Evolutionary conservation across 768 basidiomycete genomes (phyloP).

Genomic region (Roridomyces roridus): DNA sequence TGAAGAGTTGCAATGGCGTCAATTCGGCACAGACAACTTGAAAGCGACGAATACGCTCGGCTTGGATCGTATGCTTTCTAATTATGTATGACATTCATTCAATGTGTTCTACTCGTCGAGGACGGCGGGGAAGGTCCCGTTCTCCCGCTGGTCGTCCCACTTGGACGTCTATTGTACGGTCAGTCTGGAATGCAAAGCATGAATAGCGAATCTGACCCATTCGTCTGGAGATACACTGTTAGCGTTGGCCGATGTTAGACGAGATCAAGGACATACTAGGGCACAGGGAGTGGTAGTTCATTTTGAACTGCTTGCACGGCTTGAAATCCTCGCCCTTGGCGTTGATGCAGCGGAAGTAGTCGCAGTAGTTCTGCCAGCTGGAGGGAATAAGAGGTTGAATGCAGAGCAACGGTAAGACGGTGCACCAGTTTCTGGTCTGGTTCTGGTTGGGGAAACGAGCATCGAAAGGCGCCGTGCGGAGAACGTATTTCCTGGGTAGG

Average conservation of each 20-base stretch:
- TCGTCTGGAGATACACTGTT: conserved; percentile 62
- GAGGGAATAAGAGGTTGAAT: not conserved
- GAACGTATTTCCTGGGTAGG: conserved; percentile 73
- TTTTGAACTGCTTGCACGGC: conserved; percentile 99
- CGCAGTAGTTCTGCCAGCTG: conserved; percentile 95
- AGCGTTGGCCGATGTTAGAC: conserved; percentile 8
- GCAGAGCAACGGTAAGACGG: conserved; percentile 3
- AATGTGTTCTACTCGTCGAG: conserved; percentile 62
- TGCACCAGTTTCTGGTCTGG: conserved; percentile 96
- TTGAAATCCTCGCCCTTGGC: conserved; percentile 98
- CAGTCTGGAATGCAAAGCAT: not conserved
- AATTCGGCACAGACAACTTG: too few relatives aligned
- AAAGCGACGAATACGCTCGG: not conserved
- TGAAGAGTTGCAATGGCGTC: conserved; percentile 57
- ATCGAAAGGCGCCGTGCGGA: conserved; percentile 97
- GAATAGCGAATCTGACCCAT: conserved; percentile 67
- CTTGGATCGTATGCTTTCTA: too few relatives aligned
- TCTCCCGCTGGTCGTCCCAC: conserved; percentile 96
- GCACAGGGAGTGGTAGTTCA: conserved; percentile 94
- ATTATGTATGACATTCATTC: too few relatives aligned
- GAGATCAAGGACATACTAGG: conserved; percentile 75
- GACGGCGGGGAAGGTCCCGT: conserved; percentile 90
- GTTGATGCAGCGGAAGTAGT: conserved; percentile 97
- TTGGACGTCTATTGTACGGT: conserved; percentile 64
- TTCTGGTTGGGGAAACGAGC: conserved; percentile 91